These are phyloP conservation scores for Metrosideros polymorpha DNA, from an alignment of 441 rosid species.

Conservation along the genomic window DNA sequence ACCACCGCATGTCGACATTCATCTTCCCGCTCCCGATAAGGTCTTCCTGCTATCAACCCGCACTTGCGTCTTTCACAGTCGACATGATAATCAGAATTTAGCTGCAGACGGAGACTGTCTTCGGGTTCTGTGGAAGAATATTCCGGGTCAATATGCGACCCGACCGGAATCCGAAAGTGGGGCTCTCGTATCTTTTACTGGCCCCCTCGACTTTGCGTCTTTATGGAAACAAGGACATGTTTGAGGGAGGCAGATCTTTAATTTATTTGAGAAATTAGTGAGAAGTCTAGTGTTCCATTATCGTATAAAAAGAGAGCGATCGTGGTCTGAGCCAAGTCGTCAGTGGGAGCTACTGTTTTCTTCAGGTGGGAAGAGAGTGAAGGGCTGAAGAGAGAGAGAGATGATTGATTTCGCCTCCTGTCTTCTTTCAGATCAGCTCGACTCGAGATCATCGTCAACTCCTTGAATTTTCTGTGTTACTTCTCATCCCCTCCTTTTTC, in stretches of 20 bases:
- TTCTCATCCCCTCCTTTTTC: neutral
- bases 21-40: neutral
- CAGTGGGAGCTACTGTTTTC: neutral
- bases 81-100: too few relatives aligned
- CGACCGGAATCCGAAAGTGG: neutral
- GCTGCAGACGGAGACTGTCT: too few relatives aligned
- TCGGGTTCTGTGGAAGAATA: too few relatives aligned
- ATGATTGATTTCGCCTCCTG: neutral
- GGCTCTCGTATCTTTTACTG: rapidly evolving
- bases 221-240: neutral
- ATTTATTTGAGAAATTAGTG: neutral
- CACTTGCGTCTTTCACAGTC: too few relatives aligned
- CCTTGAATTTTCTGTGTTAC: neutral
- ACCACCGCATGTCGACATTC: neutral
- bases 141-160: neutral
- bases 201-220: neutral
- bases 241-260: neutral
- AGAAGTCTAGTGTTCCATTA: neutral
- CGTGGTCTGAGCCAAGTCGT: neutral
- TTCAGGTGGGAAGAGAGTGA: neutral
- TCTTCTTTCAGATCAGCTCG: neutral
- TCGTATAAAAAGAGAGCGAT: neutral
- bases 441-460: neutral
- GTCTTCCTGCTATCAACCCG: too few relatives aligned
- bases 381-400: neutral